Conservation (phyloP, 495 filamentous ascomycete genomes). For the Xylaria cubensis region DNA sequence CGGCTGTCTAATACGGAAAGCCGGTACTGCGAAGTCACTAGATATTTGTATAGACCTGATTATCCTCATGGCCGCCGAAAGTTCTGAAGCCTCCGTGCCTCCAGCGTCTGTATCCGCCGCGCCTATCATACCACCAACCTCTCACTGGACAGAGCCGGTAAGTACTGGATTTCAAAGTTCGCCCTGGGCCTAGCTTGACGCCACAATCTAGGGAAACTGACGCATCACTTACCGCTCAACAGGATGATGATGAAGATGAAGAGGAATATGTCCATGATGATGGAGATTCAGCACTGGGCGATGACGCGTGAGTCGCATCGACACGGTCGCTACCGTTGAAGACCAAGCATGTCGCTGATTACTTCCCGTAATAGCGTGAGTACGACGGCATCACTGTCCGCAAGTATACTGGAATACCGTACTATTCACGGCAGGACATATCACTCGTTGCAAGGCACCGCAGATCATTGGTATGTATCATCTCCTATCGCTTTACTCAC, state of each 20-base stretch:
- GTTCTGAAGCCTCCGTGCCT: slow-evolving; percentile 26
- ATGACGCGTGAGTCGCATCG: slow-evolving; percentile 37
- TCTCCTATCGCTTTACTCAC: not conserved
- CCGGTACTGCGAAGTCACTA: not conserved
- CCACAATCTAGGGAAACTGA: not conserved
- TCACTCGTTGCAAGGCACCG: slow-evolving; percentile 42
- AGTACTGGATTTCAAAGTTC: not conserved
- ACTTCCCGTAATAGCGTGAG: slow-evolving; percentile 29
- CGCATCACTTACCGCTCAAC: not conserved
- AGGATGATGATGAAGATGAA: slow-evolving; percentile 28
- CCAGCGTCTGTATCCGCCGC: slow-evolving; percentile 41
- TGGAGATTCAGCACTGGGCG: slow-evolving; percentile 38
- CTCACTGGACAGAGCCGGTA: slow-evolving; percentile 30
- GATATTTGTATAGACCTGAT: not conserved
- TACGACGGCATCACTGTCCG: slow-evolving; percentile 53
- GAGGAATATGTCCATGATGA: slow-evolving; percentile 31
- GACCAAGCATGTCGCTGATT: slow-evolving; percentile 13
- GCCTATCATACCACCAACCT: slow-evolving; percentile 34
- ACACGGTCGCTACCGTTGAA: not conserved
- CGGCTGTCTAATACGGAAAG: not conserved
- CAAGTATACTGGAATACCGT: slow-evolving; percentile 55
- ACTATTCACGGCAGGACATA: slow-evolving; percentile 50
- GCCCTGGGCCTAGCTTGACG: not conserved
- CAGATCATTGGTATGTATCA: slow-evolving; percentile 25
- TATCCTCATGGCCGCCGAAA: slow-evolving; percentile 5